Percentiles rank a stretch among this genome's conserved stretches.
Evolutionary conservation across 495 filamentous ascomycete species (phyloP).

Genomic region (Talaromyces adpressus): DNA sequence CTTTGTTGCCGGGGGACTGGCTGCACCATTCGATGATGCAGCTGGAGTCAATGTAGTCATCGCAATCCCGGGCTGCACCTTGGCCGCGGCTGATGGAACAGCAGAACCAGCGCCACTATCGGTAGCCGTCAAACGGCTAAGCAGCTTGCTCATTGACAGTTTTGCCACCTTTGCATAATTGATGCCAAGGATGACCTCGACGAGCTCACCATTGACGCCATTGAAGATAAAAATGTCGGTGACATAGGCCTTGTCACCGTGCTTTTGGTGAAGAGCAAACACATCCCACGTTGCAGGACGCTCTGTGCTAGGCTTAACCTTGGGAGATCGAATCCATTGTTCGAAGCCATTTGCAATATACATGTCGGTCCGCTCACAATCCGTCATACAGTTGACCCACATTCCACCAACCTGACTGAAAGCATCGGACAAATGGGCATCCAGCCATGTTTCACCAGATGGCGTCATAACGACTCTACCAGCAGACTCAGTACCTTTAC

Average conservation of each 20-base stretch:
- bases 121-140: slow-evolving; percentile 11
- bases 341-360: slow-evolving; percentile 43
- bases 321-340: slow-evolving; percentile 37
- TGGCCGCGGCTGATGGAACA: background rate
- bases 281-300: slow-evolving; percentile 36
- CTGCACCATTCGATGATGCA: background rate
- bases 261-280: slow-evolving; percentile 27
- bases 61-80: background rate
- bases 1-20: background rate
- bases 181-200: slow-evolving; percentile 44
- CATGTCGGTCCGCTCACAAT: slow-evolving; percentile 28
- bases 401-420: slow-evolving; percentile 48
- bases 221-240: slow-evolving; percentile 50
- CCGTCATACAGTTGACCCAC: slow-evolving; percentile 47
- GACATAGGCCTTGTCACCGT: slow-evolving; percentile 28
- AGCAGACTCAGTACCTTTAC: slow-evolving; percentile 33
- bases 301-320: slow-evolving; percentile 12
- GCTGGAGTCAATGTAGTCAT: background rate
- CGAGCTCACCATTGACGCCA: slow-evolving; percentile 24
- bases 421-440: slow-evolving; percentile 25
- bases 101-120: background rate
- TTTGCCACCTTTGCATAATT: slow-evolving; percentile 36
- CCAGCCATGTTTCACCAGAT: slow-evolving; percentile 28
- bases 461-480: slow-evolving; percentile 34
- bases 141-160: slow-evolving; percentile 30